Percentiles rank a stretch among this genome's conserved stretches.
Evolutionary conservation across 2,329 filamentous ascomycete genomes (phyloP).

Genomic region (Periglandula ipomoeae): DNA sequence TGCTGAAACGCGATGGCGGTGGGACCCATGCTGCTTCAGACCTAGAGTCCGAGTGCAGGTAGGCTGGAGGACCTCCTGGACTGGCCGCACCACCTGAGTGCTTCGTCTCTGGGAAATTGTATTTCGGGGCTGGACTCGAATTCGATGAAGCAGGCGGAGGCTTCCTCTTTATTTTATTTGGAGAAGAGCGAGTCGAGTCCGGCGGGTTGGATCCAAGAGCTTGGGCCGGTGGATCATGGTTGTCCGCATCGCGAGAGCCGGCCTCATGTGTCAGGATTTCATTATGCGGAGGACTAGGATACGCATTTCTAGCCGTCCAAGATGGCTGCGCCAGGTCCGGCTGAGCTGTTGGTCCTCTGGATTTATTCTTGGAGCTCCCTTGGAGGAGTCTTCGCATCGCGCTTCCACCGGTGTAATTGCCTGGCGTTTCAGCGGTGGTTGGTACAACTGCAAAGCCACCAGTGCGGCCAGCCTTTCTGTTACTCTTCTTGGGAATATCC

Average conservation of each 20-base stretch:
- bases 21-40: constrained; percentile 34
- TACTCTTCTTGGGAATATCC: constrained; percentile 42
- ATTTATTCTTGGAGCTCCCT: constrained; percentile 6
- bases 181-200: constrained; percentile 14
- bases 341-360: background rate
- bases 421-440: constrained; percentile 25
- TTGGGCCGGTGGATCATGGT: constrained; percentile 5
- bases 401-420: constrained; percentile 14
- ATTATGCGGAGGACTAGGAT: constrained; percentile 25
- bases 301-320: constrained; percentile 15
- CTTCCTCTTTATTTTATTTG: constrained; percentile 37
- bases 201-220: constrained; percentile 14
- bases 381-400: constrained; percentile 25
- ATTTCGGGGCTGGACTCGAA: constrained; percentile 8
- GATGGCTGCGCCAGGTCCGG: background rate
- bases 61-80: constrained; percentile 2
- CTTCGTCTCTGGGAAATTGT: background rate
- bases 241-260: constrained; percentile 9
- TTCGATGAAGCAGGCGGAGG: constrained; percentile 23
- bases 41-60: constrained; percentile 10
- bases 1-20: constrained; percentile 53
- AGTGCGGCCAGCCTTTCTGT: constrained; percentile 27
- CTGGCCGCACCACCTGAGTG: constrained; percentile 16
- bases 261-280: constrained; percentile 15
- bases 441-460: constrained; percentile 10